Evolutionary conservation across 139 green algal genomes (phyloP).

Genomic region (Zygnema circumcarinatum): DNA sequence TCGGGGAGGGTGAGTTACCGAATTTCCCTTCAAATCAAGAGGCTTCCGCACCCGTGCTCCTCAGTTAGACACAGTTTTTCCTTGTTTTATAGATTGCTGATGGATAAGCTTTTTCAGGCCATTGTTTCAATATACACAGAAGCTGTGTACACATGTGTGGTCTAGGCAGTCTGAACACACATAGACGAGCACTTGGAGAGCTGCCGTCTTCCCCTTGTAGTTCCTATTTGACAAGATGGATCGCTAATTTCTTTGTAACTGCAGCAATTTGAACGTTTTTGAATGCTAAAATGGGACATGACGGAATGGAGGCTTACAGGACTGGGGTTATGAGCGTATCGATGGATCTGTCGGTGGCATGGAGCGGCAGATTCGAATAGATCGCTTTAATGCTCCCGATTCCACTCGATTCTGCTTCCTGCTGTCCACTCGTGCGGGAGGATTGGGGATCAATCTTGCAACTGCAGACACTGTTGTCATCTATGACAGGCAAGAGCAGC

Average conservation of each 20-base stretch:
- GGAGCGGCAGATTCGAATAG: slow-evolving; percentile 62
- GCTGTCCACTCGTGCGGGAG: slow-evolving; percentile 65
- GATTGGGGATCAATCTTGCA: slow-evolving; percentile 69
- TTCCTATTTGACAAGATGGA: no score
- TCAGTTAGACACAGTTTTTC: no score
- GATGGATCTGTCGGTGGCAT: slow-evolving; percentile 62
- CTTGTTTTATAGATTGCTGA: no score
- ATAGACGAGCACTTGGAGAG: no score
- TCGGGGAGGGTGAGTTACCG: slow-evolving; percentile 49
- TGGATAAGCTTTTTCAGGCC: no score
- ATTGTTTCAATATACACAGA: no score
- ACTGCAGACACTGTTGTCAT: slow-evolving; percentile 70
- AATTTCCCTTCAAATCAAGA: slow-evolving; percentile 20
- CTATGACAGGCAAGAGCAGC: slow-evolving; percentile 58
- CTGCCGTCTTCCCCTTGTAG: no score
- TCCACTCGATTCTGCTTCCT: slow-evolving; percentile 61
- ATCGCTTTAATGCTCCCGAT: slow-evolving; percentile 62
- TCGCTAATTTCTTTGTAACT: no score
- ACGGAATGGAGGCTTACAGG: neutral
- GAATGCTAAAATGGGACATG: no score
- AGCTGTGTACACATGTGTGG: no score
- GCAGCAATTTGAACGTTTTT: no score
- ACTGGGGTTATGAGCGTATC: slow-evolving; percentile 56
- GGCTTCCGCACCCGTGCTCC: neutral
- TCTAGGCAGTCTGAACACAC: no score